A percentile compares a stretch with the other conserved stretches of the same genome.
These are phyloP conservation scores for Jaltomata sinuosa DNA, from an alignment of 257 asterid genomes.

Conservation along the genomic window DNA sequence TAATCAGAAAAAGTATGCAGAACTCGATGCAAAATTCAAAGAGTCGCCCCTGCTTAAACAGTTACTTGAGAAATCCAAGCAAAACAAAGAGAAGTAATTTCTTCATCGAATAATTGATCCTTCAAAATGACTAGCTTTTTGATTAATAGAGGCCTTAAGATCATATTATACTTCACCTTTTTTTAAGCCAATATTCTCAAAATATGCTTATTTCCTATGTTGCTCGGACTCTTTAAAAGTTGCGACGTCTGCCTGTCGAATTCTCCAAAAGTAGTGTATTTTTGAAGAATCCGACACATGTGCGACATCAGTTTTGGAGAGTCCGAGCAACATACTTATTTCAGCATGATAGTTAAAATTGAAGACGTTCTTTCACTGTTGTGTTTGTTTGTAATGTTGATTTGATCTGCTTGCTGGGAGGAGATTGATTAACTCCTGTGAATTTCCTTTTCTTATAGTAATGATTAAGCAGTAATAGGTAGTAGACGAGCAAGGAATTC, in stretches of 20 bases:
- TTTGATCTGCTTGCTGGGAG: not conserved
- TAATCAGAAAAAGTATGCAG: slow-evolving; percentile 90
- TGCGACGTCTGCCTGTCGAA: too few species aligned
- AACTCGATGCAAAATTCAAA: slow-evolving; percentile 73
- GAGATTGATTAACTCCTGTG: not conserved
- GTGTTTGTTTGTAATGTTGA: not conserved
- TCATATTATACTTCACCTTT: not conserved
- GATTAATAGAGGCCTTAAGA: not conserved
- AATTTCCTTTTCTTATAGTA: not conserved
- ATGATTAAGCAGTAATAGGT: not conserved
- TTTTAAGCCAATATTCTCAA: too few species aligned
- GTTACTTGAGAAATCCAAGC: slow-evolving; percentile 67
- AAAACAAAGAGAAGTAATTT: slow-evolving; percentile 69
- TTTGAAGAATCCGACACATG: too few species aligned
- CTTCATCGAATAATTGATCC: slow-evolving; percentile 3
- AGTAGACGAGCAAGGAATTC: not conserved
- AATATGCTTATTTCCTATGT: too few species aligned
- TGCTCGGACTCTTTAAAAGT: too few species aligned
- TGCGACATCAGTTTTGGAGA: too few species aligned
- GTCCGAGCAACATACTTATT: too few species aligned
- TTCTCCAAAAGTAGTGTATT: too few species aligned
- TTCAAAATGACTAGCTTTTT: not conserved
- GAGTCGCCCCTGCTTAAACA: slow-evolving; percentile 76
- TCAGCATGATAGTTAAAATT: not conserved
- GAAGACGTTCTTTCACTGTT: not conserved